Conservation (phyloP, 768 basidiomycete genomes). For the Kwoniella shandongensis region DNA sequence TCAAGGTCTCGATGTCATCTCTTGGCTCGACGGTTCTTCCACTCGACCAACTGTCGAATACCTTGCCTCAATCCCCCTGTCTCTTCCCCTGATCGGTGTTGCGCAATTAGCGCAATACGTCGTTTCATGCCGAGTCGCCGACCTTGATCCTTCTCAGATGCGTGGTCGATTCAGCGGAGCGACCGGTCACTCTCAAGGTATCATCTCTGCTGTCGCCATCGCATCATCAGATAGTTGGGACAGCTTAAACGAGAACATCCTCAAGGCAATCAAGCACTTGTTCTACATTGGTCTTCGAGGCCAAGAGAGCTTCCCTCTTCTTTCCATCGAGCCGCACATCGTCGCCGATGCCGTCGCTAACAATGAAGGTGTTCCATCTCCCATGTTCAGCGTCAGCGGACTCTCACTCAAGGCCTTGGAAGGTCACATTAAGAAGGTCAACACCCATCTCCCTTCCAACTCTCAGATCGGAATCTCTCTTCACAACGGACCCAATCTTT, state of each 20-base stretch:
- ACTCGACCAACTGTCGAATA: conserved; percentile 78
- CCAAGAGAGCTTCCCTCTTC: conserved; percentile 89
- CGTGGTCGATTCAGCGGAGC: conserved; percentile 74
- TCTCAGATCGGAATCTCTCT: conserved; percentile 83
- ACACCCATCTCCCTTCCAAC: conserved; percentile 74
- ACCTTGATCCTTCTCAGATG: conserved; percentile 76
- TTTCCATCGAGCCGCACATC: conserved; percentile 82
- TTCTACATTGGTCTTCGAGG: conserved; percentile 92
- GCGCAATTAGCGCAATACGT: conserved; percentile 95
- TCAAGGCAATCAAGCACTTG: conserved; percentile 84
- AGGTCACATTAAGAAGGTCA: conserved; percentile 79
- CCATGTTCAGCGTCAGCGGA: conserved; percentile 90
- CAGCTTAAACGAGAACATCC: conserved; percentile 70
- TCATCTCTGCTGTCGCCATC: conserved; percentile 88
- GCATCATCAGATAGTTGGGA: conserved; percentile 74
- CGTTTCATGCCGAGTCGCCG: conserved; percentile 70
- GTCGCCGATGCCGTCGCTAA: conserved; percentile 84
- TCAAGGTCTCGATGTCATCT: conserved; percentile 74
- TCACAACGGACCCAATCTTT: conserved; percentile 84
- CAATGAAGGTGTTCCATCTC: conserved; percentile 87
- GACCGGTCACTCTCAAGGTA: conserved; percentile 96
- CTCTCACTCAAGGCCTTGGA: conserved; percentile 70
- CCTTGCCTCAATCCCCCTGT: conserved; percentile 88
- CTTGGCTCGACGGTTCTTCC: conserved; percentile 74
- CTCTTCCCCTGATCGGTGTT: conserved; percentile 91